Evolutionary conservation across 768 basidiomycete species (phyloP), one percentile per base, ranked within the genome.

Genomic region (Rhizopogon sp.): DNA sequence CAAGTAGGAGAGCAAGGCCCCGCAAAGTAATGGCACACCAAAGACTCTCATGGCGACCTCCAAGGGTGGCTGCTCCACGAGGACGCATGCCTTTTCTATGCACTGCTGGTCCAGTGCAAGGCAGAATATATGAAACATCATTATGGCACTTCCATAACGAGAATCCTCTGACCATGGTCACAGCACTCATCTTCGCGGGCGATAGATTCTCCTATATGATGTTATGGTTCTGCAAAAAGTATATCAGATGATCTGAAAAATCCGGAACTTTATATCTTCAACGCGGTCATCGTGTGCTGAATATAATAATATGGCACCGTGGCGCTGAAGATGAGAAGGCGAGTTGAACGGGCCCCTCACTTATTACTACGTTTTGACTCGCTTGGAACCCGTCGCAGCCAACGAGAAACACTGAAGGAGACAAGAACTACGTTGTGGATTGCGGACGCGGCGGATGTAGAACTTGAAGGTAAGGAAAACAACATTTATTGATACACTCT

Each of bases 21-120:
- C 59, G 33, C 63, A 70, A 17, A 69, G 50, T 5, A 50, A 43
- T 14, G 67, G 53, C 46, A 70, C 31, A 45, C 58, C n/a, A 14
- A 69, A 58, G 4, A 58, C 52, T 29, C 39, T 63, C 61, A 63
- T 57, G 17, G 41, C 14, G 3, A n/a, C 40, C 31, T 43, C 41
- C 56, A 31, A 52, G 17, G 60, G 55, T 6, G 14, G 29, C 25
- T 40, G 39, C 28, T 13, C 52, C 5, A 16, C 53, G 16, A 54
- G 40, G 28, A 42, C 45, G 29, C 60, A 62, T n/a, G 42, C 57
- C 29, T 29, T 56, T 43, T 56, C 60, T 44, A 65, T 13, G 31
- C 44, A 42, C 57, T 53, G 31, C 31, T 25, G 25, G 25, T 25
- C 25, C 47, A 44, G 55, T 53, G 29, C 37, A 39, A 44, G 16